A percentile compares a stretch with the other conserved stretches of the same genome.
These are phyloP conservation scores for Eremothecium sinecaudum DNA, from an alignment of 1,139 yeast species.

Conservation along the genomic window DNA sequence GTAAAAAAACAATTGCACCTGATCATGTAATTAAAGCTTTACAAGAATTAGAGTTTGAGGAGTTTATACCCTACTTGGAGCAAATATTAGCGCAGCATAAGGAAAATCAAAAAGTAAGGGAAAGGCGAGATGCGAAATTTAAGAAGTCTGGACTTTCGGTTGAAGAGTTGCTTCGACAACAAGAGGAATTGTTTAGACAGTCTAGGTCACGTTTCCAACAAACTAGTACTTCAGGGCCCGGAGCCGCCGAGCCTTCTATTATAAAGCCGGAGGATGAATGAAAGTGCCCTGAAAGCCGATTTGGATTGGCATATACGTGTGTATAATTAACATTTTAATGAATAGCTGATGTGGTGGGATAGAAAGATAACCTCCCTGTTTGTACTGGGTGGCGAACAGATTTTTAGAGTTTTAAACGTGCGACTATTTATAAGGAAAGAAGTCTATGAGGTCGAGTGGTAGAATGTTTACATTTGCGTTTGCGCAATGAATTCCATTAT, in stretches of 20 bases:
- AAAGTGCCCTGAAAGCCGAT: constrained; percentile 1
- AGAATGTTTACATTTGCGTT: constrained; percentile 1
- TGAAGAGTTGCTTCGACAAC: constrained; percentile 85
- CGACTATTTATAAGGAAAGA: too few relatives aligned
- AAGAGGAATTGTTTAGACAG: constrained; percentile 83
- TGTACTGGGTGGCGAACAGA: neutral
- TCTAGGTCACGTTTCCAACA: constrained; percentile 69
- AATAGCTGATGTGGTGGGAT: constrained; percentile 5
- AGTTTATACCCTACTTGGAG: constrained; percentile 74
- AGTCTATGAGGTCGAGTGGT: neutral
- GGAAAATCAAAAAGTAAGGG: constrained; percentile 79
- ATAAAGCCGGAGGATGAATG: constrained; percentile 11
- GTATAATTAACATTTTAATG: constrained; percentile 5
- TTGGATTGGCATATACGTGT: constrained; percentile 1
- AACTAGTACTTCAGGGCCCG: constrained; percentile 21
- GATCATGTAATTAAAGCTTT: constrained; percentile 92
- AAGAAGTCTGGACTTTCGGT: constrained; percentile 88
- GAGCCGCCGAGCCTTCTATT: constrained; percentile 11
- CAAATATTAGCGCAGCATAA: constrained; percentile 79
- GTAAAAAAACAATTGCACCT: constrained; percentile 91
- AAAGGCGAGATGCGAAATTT: constrained; percentile 84
- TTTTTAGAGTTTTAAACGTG: too few relatives aligned
- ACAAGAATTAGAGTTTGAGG: constrained; percentile 77
- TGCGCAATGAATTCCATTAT: constrained; percentile 26
- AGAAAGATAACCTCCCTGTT: neutral